Conservation (phyloP, 2,329 filamentous ascomycete genomes). For the Talaromyces funiculosus region DNA sequence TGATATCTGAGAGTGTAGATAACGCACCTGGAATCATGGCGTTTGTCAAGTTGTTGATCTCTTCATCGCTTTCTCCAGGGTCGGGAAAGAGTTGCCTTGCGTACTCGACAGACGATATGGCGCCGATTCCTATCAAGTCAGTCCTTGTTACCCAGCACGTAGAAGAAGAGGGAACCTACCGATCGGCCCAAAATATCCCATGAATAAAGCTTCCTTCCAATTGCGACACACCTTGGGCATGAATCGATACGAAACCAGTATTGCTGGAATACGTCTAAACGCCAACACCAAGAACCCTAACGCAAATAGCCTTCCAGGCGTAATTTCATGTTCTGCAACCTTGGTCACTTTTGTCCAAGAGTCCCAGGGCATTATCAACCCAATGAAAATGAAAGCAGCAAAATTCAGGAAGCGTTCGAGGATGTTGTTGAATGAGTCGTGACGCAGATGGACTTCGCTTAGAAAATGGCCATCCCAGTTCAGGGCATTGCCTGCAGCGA, state of each 20-base stretch:
- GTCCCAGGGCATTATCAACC: constrained; percentile 51
- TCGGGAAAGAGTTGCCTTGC: constrained; percentile 40
- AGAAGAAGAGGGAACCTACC: constrained; percentile 18
- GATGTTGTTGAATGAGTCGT: constrained; percentile 57
- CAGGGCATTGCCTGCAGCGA: constrained; percentile 53
- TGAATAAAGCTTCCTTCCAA: constrained; percentile 56
- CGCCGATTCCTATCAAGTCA: constrained; percentile 33
- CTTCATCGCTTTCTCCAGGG: constrained; percentile 33
- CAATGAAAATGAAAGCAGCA: constrained; percentile 57
- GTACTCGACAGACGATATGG: constrained; percentile 45
- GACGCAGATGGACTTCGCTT: constrained; percentile 49
- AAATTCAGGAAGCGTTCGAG: constrained; percentile 57
- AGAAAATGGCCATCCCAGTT: constrained; percentile 61
- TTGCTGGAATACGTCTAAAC: constrained; percentile 54
- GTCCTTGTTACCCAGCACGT: background rate
- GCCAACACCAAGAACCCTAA: constrained; percentile 50
- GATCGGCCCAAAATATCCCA: constrained; percentile 52
- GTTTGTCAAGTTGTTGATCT: constrained; percentile 37
- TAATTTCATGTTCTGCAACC: constrained; percentile 44
- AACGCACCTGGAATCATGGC: constrained; percentile 36
- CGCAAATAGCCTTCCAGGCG: constrained; percentile 44
- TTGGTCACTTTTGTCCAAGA: constrained; percentile 50
- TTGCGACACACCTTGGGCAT: constrained; percentile 50
- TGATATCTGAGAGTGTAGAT: background rate
- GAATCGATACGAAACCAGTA: constrained; percentile 50